These are phyloP conservation scores for Moniliophthora roreri DNA, from an alignment of 1,284 basidiomycete genomes.

Conservation along the genomic window DNA sequence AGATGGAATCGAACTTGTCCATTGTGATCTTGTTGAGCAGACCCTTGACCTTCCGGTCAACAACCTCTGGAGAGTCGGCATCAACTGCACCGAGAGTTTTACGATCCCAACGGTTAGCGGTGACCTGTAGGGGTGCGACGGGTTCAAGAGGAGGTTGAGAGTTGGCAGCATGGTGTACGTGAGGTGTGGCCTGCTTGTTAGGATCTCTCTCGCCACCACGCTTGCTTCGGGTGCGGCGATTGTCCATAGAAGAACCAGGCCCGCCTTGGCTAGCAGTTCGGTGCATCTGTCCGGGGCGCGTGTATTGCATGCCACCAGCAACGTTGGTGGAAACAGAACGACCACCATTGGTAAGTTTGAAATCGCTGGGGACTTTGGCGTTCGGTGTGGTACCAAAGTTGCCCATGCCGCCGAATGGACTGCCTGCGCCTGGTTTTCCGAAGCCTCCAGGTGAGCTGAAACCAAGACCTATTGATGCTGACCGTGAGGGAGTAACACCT, in stretches of 20 bases:
- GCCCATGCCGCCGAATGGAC: conserved; percentile 65
- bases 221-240: conserved; percentile 68
- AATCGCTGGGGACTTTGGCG: conserved; percentile 68
- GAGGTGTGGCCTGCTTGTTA: conserved; percentile 35
- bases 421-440: conserved; percentile 38
- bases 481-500: conserved; percentile 38
- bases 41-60: conserved; percentile 92
- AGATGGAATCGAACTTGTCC: conserved; percentile 96
- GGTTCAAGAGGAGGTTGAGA: conserved; percentile 44
- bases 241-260: conserved; percentile 47
- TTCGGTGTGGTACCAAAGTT: conserved; percentile 61
- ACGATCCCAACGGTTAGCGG: conserved; percentile 83
- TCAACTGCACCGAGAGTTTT: conserved; percentile 43
- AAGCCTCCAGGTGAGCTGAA: conserved; percentile 42
- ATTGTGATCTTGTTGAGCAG: conserved; percentile 96
- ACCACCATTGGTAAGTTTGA: conserved; percentile 43
- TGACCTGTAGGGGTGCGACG: conserved; percentile 74
- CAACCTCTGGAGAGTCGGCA: conserved; percentile 74
- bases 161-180: conserved; percentile 14
- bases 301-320: conserved; percentile 41
- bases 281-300: conserved; percentile 59
- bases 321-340: conserved; percentile 50
- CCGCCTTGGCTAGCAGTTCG: conserved; percentile 78
- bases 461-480: conserved; percentile 58
- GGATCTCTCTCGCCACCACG: conserved; percentile 64